Base-by-base conservation (phyloP, 2,329 filamentous ascomycete species). In the Neurospora crassa region DNA sequence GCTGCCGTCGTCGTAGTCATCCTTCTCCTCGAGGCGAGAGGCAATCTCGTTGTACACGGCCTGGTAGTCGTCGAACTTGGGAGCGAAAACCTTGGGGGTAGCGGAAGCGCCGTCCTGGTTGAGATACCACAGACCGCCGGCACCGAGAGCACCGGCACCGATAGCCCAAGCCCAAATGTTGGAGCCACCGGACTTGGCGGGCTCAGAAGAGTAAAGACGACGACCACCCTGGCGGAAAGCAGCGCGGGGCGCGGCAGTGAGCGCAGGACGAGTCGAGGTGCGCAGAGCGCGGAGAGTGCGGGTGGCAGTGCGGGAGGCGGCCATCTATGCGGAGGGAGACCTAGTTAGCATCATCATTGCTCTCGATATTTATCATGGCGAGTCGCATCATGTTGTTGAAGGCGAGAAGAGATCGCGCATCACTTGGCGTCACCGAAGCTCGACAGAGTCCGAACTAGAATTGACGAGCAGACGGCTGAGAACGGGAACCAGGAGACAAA, bases 1-100 rank as follows among this genome's bases (percentile, higher is more conserved):
- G 84, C 92, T 96, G 76, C 96, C 95, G 81, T 99, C 95, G 79
- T 98, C 95, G 81, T 98, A 98, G 76, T 97, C 91, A 77, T 96
- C 93, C 80, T 97, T 90, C 83, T 97, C 92, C 82, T 96, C 91
- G 70, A 98, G 85, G 73, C 86, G 86, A 79, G 85, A 83, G 70
- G 95, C 94, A 77, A 98, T 90, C 79, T 90, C 91, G 81, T 97
- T 88, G 85, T 98, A 98, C 70, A 98, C 93, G 82, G 92, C 91
- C 86, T 97, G 94, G 86, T 97, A 98, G 83, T 99, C 94, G 77
- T 91, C 90, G 83, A 91, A 89, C 78, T 88, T 91, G 73, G 94
- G 93, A 69, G 84, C 88, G 84, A 95, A 91, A 76, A 88, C 80
- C 79, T 87, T 88, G 80, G 84, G 76, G 43, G 85, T 83, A 76